phyloP scores from a whole-genome alignment of 2,329 filamentous ascomycete species.

The Phialemoniopsis sp. region DNA sequence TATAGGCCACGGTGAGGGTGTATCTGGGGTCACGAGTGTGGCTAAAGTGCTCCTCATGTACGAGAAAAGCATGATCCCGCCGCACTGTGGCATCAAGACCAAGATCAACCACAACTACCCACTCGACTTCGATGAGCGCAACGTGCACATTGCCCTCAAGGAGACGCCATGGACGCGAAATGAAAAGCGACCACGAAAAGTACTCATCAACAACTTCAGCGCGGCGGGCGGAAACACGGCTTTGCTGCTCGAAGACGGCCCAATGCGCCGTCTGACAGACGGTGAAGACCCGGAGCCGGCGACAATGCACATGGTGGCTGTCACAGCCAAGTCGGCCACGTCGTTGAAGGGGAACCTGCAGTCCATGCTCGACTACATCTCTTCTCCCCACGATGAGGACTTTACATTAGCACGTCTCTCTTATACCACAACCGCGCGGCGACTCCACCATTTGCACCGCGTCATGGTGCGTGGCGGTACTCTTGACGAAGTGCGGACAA shows the following conservation, averaged over 20 bases:
- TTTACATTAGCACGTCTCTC: constrained; percentile 35
- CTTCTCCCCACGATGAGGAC: constrained; percentile 5
- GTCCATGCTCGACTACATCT: constrained; percentile 33
- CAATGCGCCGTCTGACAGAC: constrained; percentile 9
- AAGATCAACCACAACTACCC: constrained; percentile 18
- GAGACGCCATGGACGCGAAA: too few relatives aligned
- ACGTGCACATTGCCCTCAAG: constrained; percentile 7
- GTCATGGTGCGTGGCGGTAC: constrained; percentile 16
- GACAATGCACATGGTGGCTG: constrained; percentile 30
- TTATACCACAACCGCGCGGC: constrained; percentile 50
- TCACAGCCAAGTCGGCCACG: constrained; percentile 38
- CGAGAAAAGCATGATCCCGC: constrained; percentile 9
- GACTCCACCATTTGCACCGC: constrained; percentile 25
- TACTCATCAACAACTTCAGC: constrained; percentile 47
- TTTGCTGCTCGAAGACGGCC: constrained; percentile 43
- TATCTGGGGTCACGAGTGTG: constrained; percentile 9
- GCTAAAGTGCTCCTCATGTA: constrained; percentile 15
- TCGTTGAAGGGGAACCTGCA: constrained; percentile 39
- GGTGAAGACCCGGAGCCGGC: constrained; percentile 30
- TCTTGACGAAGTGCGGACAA: too few relatives aligned
- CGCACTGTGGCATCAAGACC: constrained; percentile 14
- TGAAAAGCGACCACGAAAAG: too few relatives aligned
- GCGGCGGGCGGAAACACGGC: constrained; percentile 55
- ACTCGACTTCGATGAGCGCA: constrained; percentile 4
- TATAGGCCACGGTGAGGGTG: constrained; percentile 15